Conservation (phyloP, 2,329 filamentous ascomycete genomes). For the Furcasterigmium furcatum region DNA sequence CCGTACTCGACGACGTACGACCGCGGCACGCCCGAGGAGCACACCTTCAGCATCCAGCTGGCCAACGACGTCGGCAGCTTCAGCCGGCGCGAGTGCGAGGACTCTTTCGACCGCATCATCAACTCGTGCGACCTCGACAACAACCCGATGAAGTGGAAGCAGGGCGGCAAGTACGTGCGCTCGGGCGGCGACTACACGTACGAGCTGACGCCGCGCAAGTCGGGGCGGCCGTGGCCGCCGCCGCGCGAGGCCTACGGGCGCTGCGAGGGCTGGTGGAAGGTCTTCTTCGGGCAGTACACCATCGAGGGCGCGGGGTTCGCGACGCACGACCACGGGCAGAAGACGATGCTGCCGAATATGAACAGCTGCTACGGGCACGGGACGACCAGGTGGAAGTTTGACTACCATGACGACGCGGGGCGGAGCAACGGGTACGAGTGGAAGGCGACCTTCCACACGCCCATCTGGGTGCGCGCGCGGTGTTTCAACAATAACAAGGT, state of each 20-base stretch:
- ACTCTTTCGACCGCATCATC: slow-evolving; percentile 16
- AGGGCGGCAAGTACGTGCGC: slow-evolving; percentile 17
- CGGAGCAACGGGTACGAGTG: slow-evolving; percentile 16
- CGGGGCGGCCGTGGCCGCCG: slow-evolving; percentile 19
- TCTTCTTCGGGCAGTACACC: slow-evolving; percentile 14
- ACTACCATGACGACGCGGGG: slow-evolving; percentile 18
- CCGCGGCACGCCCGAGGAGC: slow-evolving; percentile 22
- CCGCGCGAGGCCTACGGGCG: slow-evolving; percentile 12
- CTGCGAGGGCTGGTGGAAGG: slow-evolving; percentile 17
- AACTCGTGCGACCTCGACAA: slow-evolving; percentile 21
- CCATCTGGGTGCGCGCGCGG: slow-evolving; percentile 14
- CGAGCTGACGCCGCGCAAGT: slow-evolving; percentile 13
- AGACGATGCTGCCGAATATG: slow-evolving; percentile 15
- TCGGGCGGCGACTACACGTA: slow-evolving; percentile 18
- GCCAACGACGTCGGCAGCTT: slow-evolving; percentile 6
- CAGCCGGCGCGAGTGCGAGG: slow-evolving; percentile 15
- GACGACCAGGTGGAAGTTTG: slow-evolving; percentile 19
- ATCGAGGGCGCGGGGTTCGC: slow-evolving; percentile 20
- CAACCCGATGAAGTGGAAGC: slow-evolving; percentile 27
- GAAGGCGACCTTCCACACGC: slow-evolving; percentile 16
- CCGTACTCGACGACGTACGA: slow-evolving; percentile 15
- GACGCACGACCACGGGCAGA: slow-evolving; percentile 18
- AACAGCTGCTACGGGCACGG: slow-evolving; percentile 15
- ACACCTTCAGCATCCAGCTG: slow-evolving; percentile 14
- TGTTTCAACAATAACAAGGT: slow-evolving; percentile 20